Evolutionary conservation across 2,329 filamentous ascomycete species (phyloP).

Genomic region (Madurella mycetomatis): DNA sequence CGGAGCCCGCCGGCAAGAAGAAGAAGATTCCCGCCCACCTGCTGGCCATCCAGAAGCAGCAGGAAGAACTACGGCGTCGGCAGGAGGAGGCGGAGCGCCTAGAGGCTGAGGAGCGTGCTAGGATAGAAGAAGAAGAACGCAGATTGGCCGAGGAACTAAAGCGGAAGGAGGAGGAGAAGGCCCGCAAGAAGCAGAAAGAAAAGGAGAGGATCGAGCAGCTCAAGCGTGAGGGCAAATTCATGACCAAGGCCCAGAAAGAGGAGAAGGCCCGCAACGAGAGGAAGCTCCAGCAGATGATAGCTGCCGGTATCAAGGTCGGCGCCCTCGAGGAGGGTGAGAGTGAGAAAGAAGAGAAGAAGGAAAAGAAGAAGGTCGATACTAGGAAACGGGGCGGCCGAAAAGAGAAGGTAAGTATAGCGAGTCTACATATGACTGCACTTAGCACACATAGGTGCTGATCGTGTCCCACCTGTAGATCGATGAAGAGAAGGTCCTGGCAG

Average conservation of each 20-base stretch:
- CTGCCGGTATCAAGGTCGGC: slow-evolving; percentile 69
- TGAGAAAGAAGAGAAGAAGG: slow-evolving; percentile 53
- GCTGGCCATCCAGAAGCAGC: slow-evolving; percentile 71
- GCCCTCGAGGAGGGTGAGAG: slow-evolving; percentile 49
- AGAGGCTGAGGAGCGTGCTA: slow-evolving; percentile 60
- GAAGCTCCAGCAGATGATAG: slow-evolving; percentile 81
- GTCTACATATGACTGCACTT: not conserved
- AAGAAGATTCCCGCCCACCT: slow-evolving; percentile 84
- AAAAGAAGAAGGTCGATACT: slow-evolving; percentile 70
- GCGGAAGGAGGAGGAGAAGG: slow-evolving; percentile 67
- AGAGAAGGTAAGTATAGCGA: slow-evolving; percentile 45
- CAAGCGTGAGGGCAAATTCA: slow-evolving; percentile 81
- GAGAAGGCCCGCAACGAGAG: slow-evolving; percentile 74
- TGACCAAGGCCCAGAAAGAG: slow-evolving; percentile 81
- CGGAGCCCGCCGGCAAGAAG: slow-evolving; percentile 62
- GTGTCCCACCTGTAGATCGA: slow-evolving; percentile 44
- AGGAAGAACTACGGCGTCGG: slow-evolving; percentile 65
- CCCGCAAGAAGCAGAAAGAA: slow-evolving; percentile 77
- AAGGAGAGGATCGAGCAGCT: slow-evolving; percentile 82
- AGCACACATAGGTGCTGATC: slow-evolving; percentile 3
- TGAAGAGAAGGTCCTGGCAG: slow-evolving; percentile 72
- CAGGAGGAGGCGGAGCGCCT: slow-evolving; percentile 60
- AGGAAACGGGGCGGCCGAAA: slow-evolving; percentile 65
- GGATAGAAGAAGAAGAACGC: slow-evolving; percentile 62
- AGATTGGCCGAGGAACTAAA: slow-evolving; percentile 63